A percentile compares a stretch with the other conserved stretches of the same genome.
Evolutionary conservation across 495 filamentous ascomycete species (phyloP).

Genomic region (Aspergillus haitiensis): DNA sequence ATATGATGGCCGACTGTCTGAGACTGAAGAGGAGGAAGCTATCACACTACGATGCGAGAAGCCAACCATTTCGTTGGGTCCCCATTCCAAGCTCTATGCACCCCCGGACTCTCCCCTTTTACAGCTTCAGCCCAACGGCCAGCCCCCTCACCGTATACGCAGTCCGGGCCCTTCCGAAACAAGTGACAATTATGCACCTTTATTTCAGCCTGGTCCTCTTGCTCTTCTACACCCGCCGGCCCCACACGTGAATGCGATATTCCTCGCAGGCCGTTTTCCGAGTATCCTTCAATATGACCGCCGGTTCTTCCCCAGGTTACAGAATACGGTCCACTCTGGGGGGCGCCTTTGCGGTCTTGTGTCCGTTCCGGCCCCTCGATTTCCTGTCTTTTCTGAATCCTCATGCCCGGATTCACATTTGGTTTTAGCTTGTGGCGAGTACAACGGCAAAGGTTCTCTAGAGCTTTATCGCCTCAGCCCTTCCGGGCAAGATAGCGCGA

Average conservation of each 20-base stretch:
- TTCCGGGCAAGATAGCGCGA: constrained; percentile 23
- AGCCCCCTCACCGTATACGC: constrained; percentile 44
- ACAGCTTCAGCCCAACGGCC: constrained; percentile 41
- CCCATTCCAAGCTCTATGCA: constrained; percentile 37
- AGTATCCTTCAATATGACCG: constrained; percentile 89
- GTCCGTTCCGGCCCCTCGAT: constrained; percentile 64
- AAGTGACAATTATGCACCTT: constrained; percentile 62
- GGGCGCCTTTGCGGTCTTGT: constrained; percentile 76
- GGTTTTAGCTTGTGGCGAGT: constrained; percentile 86
- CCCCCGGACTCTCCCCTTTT: constrained; percentile 42
- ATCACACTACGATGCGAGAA: constrained; percentile 46
- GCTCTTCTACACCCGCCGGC: constrained; percentile 75
- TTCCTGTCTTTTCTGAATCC: constrained; percentile 49
- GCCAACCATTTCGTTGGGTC: constrained; percentile 28
- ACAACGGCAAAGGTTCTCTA: constrained; percentile 86
- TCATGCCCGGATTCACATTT: constrained; percentile 56
- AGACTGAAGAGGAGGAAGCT: constrained; percentile 42
- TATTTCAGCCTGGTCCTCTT: constrained; percentile 79
- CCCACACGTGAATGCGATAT: constrained; percentile 49
- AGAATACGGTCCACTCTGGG: constrained; percentile 78
- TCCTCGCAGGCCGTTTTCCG: constrained; percentile 82
- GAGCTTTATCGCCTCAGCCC: constrained; percentile 74
- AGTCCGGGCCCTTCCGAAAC: constrained; percentile 40
- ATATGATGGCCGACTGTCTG: constrained; percentile 67
- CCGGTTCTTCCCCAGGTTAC: constrained; percentile 77